Base-by-base conservation (phyloP, 2,329 filamentous ascomycete species). In the Monosporascus sp. region DNA sequence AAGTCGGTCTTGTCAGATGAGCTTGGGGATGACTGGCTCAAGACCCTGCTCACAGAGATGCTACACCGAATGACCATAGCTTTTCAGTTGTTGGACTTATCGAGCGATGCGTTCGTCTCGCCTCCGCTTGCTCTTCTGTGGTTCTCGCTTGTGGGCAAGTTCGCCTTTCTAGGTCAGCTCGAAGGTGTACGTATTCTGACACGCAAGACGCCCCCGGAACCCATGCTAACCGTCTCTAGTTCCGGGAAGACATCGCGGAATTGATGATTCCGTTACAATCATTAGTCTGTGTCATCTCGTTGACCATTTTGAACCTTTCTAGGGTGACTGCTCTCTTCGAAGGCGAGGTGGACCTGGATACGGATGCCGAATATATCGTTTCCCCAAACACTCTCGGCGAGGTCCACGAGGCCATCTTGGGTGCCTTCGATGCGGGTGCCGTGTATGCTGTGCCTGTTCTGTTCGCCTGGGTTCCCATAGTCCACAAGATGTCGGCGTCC, bases 401-500 rank as follows among this genome's bases (percentile, higher is more conserved):
- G 51, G 80, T 96, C 15, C 90, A 93, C 60, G 80, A 81, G 50
- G 80, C 87, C n/a, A 77, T 96, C 37, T 71, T 86, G 24, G 74
- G 77, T 52, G 82, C 85, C 7, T 79, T 83, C 14, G 77, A 77
- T 28, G 66, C 72, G 20, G 79, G 79, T 17, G 76, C 82, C n/a
- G 74, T 77, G 38, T 82, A 82, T 37, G 88, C 88, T 20, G 84
- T 82, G 52, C 89, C 90, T 1, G 84, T 89, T 18, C 80, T 90
- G 20, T 88, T 95, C 60, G 83, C 88, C 3, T 97, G 92, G 92
- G 84, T 86, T 4, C 75, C 93, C 48, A 81, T 96, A 26, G 76
- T 92, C 9, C 82, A 88, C 63, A 78, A 81, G 26, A 83, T 94
- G 73, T 82, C 84, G 59, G 73, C 82, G 43, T 81, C 81, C 14